Evolutionary conservation across 352 stramenopile genomes (phyloP).

Genomic region (Phytophthora melonis): DNA sequence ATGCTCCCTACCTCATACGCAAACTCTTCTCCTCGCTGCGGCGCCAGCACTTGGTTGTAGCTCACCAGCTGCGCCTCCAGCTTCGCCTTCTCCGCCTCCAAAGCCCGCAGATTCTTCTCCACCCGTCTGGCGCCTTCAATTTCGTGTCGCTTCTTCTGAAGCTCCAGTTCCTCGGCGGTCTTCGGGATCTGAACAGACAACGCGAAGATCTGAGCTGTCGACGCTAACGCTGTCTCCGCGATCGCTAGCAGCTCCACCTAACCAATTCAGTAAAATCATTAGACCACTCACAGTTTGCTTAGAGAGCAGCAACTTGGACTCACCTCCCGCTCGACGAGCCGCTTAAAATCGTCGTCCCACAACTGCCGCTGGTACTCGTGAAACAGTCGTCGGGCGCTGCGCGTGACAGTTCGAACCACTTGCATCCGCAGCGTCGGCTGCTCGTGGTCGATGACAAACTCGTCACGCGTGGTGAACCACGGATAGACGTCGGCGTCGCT

Average conservation of each 20-base stretch:
- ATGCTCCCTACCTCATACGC: constrained; percentile 51
- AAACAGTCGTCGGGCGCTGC: constrained; percentile 68
- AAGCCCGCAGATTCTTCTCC: constrained; percentile 61
- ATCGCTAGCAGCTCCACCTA: constrained; percentile 43
- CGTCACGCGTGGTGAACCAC: constrained; percentile 56
- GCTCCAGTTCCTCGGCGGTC: constrained; percentile 47
- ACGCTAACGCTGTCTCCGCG: constrained; percentile 60
- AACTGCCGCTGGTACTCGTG: constrained; percentile 85
- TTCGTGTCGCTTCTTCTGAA: constrained; percentile 74
- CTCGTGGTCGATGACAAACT: constrained; percentile 71
- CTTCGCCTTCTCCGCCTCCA: constrained; percentile 63
- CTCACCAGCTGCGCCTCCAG: constrained; percentile 64
- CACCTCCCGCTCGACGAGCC: constrained; percentile 49
- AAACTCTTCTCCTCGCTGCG: constrained; percentile 75
- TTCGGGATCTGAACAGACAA: constrained; percentile 53
- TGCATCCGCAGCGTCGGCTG: constrained; percentile 82
- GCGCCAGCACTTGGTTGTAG: constrained; percentile 65
- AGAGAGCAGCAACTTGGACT: background rate
- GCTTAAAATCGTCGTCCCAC: constrained; percentile 75
- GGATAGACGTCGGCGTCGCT: constrained; percentile 80
- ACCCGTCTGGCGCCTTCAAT: constrained; percentile 68
- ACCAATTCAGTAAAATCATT: background rate
- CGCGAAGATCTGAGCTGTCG: constrained; percentile 56
- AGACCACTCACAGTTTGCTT: background rate
- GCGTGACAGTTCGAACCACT: constrained; percentile 70